A percentile compares a stretch with the other conserved stretches of the same genome.
Conservation (phyloP, 768 basidiomycete species). For the Phylloporus scabripes region DNA sequence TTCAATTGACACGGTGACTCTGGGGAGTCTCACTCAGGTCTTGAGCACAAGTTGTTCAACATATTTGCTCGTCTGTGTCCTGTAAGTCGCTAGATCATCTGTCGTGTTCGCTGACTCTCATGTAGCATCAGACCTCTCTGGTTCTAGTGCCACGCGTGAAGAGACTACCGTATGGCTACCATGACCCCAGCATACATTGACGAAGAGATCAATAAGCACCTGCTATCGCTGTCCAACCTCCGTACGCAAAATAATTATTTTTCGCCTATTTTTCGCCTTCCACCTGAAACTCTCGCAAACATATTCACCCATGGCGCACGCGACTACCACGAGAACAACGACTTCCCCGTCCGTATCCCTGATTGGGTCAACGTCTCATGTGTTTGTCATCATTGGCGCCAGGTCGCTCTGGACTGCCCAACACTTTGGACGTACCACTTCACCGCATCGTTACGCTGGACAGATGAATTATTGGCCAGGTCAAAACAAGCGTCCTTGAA, state of each 20-base stretch:
- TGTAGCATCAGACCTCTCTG: no score
- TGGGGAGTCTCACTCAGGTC: no score
- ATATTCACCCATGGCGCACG: not conserved
- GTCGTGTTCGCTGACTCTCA: no score
- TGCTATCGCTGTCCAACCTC: not conserved
- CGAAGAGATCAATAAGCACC: not conserved
- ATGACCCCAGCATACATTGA: no score
- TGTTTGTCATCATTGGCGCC: not conserved
- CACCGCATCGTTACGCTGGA: constrained; percentile 30
- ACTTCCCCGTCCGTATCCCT: not conserved
- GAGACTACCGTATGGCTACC: no score
- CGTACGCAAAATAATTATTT: not conserved
- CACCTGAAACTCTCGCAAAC: not conserved
- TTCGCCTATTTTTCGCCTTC: not conserved
- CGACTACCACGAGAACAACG: not conserved
- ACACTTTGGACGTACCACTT: constrained; percentile 12
- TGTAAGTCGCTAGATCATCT: no score
- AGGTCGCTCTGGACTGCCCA: not conserved
- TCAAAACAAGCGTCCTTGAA: constrained; percentile 33
- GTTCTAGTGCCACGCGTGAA: no score
- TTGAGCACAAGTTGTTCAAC: no score
- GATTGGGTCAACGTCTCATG: not conserved
- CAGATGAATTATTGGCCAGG: constrained; percentile 37
- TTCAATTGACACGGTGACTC: no score
- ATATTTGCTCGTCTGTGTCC: no score